Conservation (phyloP, 2,329 filamentous ascomycete species). For the Exophiala spinifera region DNA sequence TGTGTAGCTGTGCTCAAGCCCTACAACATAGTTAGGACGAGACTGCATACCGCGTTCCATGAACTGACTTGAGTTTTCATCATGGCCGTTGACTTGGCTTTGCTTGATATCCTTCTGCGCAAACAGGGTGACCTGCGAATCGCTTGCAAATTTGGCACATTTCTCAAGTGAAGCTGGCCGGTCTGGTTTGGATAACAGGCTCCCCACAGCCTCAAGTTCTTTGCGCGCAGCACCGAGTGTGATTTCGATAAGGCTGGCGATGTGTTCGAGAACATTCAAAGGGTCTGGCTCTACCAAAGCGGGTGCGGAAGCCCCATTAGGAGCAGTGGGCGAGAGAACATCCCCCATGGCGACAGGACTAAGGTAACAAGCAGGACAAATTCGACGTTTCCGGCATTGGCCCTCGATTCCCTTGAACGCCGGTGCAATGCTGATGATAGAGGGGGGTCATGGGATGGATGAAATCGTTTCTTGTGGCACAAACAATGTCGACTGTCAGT, state of each 20-base stretch:
- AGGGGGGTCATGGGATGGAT: neutral
- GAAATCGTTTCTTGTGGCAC: slow-evolving; percentile 2
- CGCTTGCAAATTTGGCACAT: slow-evolving; percentile 84
- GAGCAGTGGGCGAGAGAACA: slow-evolving; percentile 23
- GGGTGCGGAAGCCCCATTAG: slow-evolving; percentile 23
- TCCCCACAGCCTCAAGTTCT: slow-evolving; percentile 78
- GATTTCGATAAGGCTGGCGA: slow-evolving; percentile 67
- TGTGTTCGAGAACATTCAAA: slow-evolving; percentile 67
- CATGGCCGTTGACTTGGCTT: slow-evolving; percentile 27
- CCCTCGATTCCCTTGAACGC: slow-evolving; percentile 18
- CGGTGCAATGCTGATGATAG: slow-evolving; percentile 25
- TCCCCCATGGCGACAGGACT: slow-evolving; percentile 22
- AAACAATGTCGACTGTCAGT: neutral
- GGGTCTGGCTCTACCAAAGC: slow-evolving; percentile 50
- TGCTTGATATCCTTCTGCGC: slow-evolving; percentile 70
- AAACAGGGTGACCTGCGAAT: slow-evolving; percentile 80
- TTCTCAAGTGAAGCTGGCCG: slow-evolving; percentile 78
- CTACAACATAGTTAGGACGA: slow-evolving; percentile 12
- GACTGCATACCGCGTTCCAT: slow-evolving; percentile 27
- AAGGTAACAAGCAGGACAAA: slow-evolving; percentile 1
- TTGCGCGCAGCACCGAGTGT: slow-evolving; percentile 70
- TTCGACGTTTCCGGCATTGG: slow-evolving; percentile 14
- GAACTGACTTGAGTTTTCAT: slow-evolving; percentile 33
- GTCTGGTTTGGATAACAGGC: slow-evolving; percentile 70
- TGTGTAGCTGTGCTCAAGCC: slow-evolving; percentile 65